Base-by-base conservation (phyloP, 352 stramenopile genomes). In the Globisporangium nodosum region DNA sequence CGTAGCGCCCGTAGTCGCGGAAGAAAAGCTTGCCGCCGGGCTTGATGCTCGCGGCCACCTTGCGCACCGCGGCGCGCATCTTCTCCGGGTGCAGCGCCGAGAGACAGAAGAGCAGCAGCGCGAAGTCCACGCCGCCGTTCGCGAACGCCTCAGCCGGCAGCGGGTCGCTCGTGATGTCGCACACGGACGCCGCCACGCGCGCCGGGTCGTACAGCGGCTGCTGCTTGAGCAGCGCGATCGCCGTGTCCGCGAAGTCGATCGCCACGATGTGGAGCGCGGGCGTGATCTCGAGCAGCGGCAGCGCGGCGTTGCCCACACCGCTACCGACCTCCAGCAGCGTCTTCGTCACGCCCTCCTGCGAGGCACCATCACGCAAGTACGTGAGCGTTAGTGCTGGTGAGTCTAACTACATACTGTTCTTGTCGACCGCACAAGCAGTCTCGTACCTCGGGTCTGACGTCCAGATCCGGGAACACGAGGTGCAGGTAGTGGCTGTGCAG, bases 1-100 rank as follows among this genome's bases (percentile, higher is more conserved):
- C 95, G 56, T 95, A 98, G 43, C 94, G 78, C 1, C 94, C 96
- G 69, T 98, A 99, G 76, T 99, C 96, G 43, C 94, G 82, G 72
- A 99, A 92, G 53, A 99, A 92, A 15, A 94, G 68, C 54, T 90
- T 92, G 47, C 82, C 85, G 33, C 83, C 85, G 9, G 85, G 82
- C 49, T 85, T 81, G 40, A 92, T 79, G 1, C 77, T 69, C n/a
- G 79, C 76, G 20, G 75, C 91, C 15, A 97, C 80, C 71, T 98
- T 96, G 40, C 77, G 74, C 39, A 96, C 88, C 0, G 94, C 93
- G 16, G 58, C 64, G 35, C 76, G 64, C 79, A 98, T 95, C 63
- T 92, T 90, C 43, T 92, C 70, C 0, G 90, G 93, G 43, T 94
- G 82, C 58, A 98, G 74, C 1, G 93, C 93, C 48, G 94, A 98